phyloP scores from a whole-genome alignment of 768 basidiomycete genomes.

The Kwoniella botswanensis region DNA sequence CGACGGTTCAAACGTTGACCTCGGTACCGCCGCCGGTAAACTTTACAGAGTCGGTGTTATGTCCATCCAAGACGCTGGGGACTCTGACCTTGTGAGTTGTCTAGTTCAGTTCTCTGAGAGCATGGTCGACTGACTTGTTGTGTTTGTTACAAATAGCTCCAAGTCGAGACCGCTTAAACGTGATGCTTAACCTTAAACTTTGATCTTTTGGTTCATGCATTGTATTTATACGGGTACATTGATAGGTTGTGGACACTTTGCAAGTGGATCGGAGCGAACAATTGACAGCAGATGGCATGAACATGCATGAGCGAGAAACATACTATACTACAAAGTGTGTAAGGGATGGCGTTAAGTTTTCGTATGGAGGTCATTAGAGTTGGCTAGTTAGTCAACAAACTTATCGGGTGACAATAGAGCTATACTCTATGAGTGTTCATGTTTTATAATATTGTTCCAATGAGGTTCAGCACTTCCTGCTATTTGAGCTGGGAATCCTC shows the following conservation, averaged over 20 bases:
- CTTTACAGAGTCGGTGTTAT: slow-evolving; percentile 99
- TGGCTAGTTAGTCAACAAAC: no score
- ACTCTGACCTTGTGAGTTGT: slow-evolving; percentile 76
- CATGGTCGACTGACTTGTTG: no score
- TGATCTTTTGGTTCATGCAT: slow-evolving; percentile 37
- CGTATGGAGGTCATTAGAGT: no score
- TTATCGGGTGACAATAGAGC: no score
- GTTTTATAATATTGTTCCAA: no score
- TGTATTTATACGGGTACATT: slow-evolving; percentile 48
- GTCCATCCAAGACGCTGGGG: slow-evolving; percentile 94
- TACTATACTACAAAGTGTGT: no score
- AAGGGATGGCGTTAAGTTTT: no score
- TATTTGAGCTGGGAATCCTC: no score
- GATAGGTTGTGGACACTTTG: background rate
- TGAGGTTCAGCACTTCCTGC: no score
- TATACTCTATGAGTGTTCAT: no score
- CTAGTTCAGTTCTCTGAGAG: background rate
- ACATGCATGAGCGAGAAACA: background rate
- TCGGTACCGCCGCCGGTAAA: slow-evolving; percentile 98
- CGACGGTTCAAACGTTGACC: slow-evolving; percentile 93
- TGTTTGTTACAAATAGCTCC: slow-evolving; percentile 29
- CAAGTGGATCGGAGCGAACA: background rate
- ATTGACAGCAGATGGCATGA: background rate
- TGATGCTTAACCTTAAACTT: slow-evolving; percentile 13
- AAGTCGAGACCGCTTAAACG: slow-evolving; percentile 48